These are phyloP conservation scores for Alternaria conjuncta DNA, from an alignment of 2,329 filamentous ascomycete genomes.

Conservation along the genomic window DNA sequence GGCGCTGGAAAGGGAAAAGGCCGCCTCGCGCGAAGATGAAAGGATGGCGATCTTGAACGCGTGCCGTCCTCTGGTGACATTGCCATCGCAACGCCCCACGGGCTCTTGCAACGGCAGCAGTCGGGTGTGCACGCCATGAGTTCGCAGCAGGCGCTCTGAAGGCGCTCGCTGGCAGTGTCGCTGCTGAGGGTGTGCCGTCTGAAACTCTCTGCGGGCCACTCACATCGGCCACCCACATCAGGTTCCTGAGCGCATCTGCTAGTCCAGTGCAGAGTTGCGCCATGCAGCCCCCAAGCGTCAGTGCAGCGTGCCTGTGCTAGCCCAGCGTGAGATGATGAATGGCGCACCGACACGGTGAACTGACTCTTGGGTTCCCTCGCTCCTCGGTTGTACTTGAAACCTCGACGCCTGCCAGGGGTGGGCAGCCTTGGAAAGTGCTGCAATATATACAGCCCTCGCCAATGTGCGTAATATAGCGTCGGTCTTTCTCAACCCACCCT, in stretches of 20 bases:
- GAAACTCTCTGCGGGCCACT: slow-evolving; percentile 10
- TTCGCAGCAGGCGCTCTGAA: not conserved
- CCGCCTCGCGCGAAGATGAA: slow-evolving; percentile 24
- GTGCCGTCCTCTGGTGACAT: slow-evolving; percentile 20
- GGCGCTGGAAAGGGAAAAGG: slow-evolving; percentile 6
- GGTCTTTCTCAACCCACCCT: slow-evolving; percentile 4
- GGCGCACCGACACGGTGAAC: slow-evolving; percentile 11
- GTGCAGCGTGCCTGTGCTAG: not conserved
- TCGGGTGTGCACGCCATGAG: slow-evolving; percentile 1
- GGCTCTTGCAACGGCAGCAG: not conserved
- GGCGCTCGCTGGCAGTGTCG: not conserved
- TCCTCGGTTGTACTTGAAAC: slow-evolving; percentile 23
- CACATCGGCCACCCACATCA: not conserved
- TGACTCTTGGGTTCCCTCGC: slow-evolving; percentile 15
- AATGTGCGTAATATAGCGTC: slow-evolving; percentile 6
- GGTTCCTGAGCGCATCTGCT: not conserved
- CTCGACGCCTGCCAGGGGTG: slow-evolving; percentile 13
- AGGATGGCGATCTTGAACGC: slow-evolving; percentile 23
- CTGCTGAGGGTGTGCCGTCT: not conserved
- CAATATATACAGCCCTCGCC: slow-evolving; percentile 13
- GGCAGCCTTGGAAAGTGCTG: slow-evolving; percentile 3
- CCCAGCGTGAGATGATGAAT: slow-evolving; percentile 8
- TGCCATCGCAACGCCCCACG: slow-evolving; percentile 15
- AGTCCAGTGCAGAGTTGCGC: slow-evolving; percentile 10
- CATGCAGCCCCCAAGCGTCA: not conserved